phyloP scores from a whole-genome alignment of 2,329 filamentous ascomycete species.

The Diaporthe longicolla region DNA sequence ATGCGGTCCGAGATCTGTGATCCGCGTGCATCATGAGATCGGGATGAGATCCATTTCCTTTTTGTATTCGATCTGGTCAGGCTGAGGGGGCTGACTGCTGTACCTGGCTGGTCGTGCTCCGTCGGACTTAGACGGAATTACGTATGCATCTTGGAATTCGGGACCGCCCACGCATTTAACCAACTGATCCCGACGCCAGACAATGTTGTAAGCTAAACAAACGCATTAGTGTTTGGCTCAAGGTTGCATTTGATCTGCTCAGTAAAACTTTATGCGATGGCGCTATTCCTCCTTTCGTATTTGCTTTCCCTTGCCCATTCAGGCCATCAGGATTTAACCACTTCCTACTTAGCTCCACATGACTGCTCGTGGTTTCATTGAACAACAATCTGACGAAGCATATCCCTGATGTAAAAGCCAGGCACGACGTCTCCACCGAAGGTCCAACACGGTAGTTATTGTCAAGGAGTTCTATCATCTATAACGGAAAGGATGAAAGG shows the following conservation, averaged over 20 bases:
- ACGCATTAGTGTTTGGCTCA: background rate
- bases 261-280: background rate
- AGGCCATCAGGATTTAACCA: background rate
- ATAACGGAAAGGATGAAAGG: background rate
- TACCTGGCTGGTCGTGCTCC: no score
- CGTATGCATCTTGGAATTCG: background rate
- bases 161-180: slow-evolving; percentile 22
- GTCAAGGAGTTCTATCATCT: background rate
- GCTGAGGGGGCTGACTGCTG: slow-evolving; percentile 4
- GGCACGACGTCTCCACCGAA: background rate
- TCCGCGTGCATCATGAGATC: background rate
- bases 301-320: background rate
- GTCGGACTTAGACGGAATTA: slow-evolving; percentile 19
- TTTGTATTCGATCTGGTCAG: background rate
- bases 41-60: background rate
- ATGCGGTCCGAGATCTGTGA: background rate
- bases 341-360: background rate
- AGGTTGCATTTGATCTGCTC: background rate
- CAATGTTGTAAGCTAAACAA: background rate
- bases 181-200: background rate
- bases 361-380: background rate
- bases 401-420: background rate
- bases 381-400: background rate
- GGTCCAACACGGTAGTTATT: background rate
- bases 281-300: background rate